Evolutionary conservation across 345 rosid species (phyloP).

Genomic region (Psidium guajava): DNA sequence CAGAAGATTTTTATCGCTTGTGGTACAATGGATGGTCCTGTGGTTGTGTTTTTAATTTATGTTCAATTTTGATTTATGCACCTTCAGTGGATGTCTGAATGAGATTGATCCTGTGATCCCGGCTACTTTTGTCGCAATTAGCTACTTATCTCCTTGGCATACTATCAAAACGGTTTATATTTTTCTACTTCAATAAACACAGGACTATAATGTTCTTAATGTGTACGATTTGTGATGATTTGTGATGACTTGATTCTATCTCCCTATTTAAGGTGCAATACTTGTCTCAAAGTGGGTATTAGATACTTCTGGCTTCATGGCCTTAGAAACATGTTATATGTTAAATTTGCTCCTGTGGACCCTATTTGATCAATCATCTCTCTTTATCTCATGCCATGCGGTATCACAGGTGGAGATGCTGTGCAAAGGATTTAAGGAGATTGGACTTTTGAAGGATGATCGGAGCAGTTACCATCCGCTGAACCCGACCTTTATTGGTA

Average conservation of each 20-base stretch:
- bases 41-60: not conserved
- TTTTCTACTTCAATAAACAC: not conserved
- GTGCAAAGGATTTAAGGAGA: slow-evolving; percentile 61
- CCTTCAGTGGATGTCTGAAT: not conserved
- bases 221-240: not conserved
- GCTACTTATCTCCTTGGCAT: not conserved
- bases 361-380: not conserved
- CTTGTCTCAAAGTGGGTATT: not conserved
- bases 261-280: not conserved
- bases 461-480: slow-evolving; percentile 39
- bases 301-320: not conserved
- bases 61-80: not conserved
- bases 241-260: not conserved
- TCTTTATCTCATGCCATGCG: slow-evolving; percentile 5
- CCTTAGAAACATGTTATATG: not conserved
- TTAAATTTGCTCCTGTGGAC: not conserved
- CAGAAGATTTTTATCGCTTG: not conserved
- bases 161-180: not conserved
- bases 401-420: slow-evolving; percentile 55
- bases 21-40: not conserved
- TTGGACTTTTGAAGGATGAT: slow-evolving; percentile 54
- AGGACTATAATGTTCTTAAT: not conserved
- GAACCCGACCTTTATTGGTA: slow-evolving; percentile 96
- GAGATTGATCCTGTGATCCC: not conserved
- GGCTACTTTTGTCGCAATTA: not conserved